Evolutionary conservation across 2,329 filamentous ascomycete species (phyloP), one percentile per base, ranked within the genome.

Genomic region (Pseudogymnoascus sp.): DNA sequence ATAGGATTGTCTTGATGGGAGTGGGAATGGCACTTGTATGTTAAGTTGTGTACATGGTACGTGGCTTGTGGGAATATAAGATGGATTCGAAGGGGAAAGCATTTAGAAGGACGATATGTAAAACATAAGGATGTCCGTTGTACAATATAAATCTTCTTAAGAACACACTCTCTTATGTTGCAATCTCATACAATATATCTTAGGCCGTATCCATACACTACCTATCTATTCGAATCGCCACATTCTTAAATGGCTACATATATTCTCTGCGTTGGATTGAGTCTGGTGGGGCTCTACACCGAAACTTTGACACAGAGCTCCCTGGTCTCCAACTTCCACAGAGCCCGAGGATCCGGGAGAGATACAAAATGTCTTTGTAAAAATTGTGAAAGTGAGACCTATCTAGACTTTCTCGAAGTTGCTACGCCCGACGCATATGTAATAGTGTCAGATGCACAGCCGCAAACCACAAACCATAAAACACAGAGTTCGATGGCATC

Each of bases 11-110:
- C 28, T 50, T 50, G 43, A 16, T 16, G 43, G 25, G n/a, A n/a
- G 6, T 28, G 43, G 8, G 25, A 50, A 30, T 50, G 7, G 43
- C 8, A 50, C 7, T 1, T 50, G 43, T 50, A 50, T 16, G 25
- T 50, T 50, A 30, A 50, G 43, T 50, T 50, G 22, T 50, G 43
- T 50, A 50, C 43, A 30, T 50, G 43, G 43, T 50, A 50, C 43
- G 43, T 50, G 43, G 43, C 43, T 50, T 28, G 41, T 47, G 41
- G 22, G 41, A 47, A 47, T 47, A 47, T 30, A 28, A 47, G 41
- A 47, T 47, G 41, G 22, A 2, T 3, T 4, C 20, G 14, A 50
- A 14, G 43, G 41, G 22, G 14, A 14, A 30, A 50, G 43, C 43
- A 30, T 50, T 50, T 50, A 50, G 43, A 50, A 18, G 43, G 43